phyloP scores from a whole-genome alignment of 345 rosid genomes.

The Rhodomyrtus tomentosa region DNA sequence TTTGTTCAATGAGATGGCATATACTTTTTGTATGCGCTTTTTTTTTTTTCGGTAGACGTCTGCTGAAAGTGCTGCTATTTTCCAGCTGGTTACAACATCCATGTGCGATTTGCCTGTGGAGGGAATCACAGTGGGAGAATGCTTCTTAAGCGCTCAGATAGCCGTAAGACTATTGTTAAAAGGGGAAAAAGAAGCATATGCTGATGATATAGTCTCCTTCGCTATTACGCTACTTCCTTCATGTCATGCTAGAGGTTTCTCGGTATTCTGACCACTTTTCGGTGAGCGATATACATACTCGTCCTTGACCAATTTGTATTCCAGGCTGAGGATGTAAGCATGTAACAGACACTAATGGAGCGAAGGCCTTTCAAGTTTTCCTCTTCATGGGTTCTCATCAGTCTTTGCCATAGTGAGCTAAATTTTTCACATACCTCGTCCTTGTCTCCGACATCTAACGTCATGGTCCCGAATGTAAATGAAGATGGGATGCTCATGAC shows the following conservation, averaged over 20 bases:
- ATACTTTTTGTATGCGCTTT: neutral
- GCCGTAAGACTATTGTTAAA: neutral
- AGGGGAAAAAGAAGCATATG: neutral
- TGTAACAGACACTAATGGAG: neutral
- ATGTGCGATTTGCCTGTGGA: neutral
- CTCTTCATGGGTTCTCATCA: neutral
- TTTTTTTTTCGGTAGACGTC: neutral
- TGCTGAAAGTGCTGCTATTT: neutral
- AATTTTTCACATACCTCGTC: neutral
- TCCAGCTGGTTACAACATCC: neutral
- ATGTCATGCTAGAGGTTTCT: neutral
- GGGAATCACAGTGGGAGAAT: neutral
- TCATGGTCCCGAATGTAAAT: neutral
- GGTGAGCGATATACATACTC: neutral
- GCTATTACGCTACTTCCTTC: neutral
- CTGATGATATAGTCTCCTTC: neutral
- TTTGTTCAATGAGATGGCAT: neutral
- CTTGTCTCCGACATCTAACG: neutral
- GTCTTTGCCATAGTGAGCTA: neutral
- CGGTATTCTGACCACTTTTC: neutral
- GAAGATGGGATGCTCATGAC: neutral
- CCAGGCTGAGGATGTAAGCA: neutral
- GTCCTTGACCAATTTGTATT: neutral
- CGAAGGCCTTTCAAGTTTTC: neutral
- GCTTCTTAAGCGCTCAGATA: neutral